Evolutionary conservation across 768 basidiomycete genomes (phyloP).

Genomic region (Megacollybia marginata): DNA sequence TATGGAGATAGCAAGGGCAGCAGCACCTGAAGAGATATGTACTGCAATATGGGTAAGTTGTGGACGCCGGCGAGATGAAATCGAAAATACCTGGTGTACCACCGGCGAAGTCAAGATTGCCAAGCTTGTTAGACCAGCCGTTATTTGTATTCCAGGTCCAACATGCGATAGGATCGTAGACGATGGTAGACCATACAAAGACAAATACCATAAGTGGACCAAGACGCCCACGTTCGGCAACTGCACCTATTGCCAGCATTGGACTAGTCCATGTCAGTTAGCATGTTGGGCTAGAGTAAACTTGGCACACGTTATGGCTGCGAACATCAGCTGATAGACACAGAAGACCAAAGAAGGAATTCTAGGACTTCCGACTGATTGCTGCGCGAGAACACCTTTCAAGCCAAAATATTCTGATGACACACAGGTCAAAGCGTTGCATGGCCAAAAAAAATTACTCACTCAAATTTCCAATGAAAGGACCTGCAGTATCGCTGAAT

Average conservation of each 20-base stretch:
- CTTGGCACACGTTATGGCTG: conserved; percentile 64
- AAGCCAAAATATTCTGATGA: conserved; percentile 73
- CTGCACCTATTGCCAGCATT: conserved; percentile 85
- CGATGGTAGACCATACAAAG: conserved; percentile 82
- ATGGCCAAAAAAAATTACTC: conserved; percentile 17
- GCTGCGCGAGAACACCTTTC: conserved; percentile 66
- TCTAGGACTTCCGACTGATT: conserved; percentile 63
- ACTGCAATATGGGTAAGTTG: conserved; percentile 28
- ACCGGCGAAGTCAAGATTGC: conserved; percentile 89
- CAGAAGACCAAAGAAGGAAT: conserved; percentile 74
- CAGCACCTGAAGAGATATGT: conserved; percentile 90
- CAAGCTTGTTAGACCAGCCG: conserved; percentile 71
- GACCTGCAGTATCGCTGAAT: conserved; percentile 68
- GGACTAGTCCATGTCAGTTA: conserved; percentile 39
- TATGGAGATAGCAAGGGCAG: conserved; percentile 84
- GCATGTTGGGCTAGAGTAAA: conserved; percentile 6
- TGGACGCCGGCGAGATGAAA: too few relatives aligned
- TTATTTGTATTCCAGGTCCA: conserved; percentile 87
- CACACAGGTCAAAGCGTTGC: not conserved
- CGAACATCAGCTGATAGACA: conserved; percentile 89
- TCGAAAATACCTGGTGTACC: conserved; percentile 56
- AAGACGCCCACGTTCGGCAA: conserved; percentile 82
- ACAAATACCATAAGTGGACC: conserved; percentile 86
- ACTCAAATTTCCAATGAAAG: conserved; percentile 86
- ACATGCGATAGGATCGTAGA: conserved; percentile 92